phyloP scores from a whole-genome alignment of 2,329 filamentous ascomycete genomes.

The Alternaria longipes region DNA sequence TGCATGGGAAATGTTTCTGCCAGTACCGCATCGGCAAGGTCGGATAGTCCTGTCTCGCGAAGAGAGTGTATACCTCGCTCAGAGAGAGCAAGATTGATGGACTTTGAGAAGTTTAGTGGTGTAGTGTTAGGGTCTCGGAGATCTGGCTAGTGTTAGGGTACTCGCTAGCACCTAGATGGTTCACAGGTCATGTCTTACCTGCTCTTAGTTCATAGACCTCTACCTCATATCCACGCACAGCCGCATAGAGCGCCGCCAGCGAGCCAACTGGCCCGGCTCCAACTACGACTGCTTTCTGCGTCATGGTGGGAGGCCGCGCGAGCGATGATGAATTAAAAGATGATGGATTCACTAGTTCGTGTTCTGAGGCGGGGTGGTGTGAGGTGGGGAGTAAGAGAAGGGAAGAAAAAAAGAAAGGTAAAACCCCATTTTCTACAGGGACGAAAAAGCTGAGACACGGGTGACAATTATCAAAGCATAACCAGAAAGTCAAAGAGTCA shows the following conservation, averaged over 20 bases:
- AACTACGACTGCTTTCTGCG: constrained; percentile 80
- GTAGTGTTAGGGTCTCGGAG: constrained; percentile 82
- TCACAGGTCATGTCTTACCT: constrained; percentile 66
- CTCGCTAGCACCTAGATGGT: constrained; percentile 1
- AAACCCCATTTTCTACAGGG: not conserved
- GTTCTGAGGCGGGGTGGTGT: constrained; percentile 1
- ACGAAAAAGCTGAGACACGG: not conserved
- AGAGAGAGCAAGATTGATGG: constrained; percentile 96
- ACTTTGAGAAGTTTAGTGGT: constrained; percentile 94
- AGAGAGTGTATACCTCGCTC: constrained; percentile 93
- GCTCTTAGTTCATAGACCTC: constrained; percentile 93
- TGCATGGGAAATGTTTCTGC: constrained; percentile 87
- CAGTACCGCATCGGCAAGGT: constrained; percentile 77
- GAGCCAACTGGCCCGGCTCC: constrained; percentile 94
- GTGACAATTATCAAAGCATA: constrained; percentile 10
- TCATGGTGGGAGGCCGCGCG: constrained; percentile 27
- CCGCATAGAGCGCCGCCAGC: constrained; percentile 90
- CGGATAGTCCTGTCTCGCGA: constrained; percentile 70
- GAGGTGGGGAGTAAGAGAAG: not conserved
- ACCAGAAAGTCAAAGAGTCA: constrained; percentile 13
- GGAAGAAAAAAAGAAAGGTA: not conserved
- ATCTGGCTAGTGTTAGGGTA: constrained; percentile 64
- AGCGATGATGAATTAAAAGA: not conserved
- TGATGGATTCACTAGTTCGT: not conserved
- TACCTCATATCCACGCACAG: constrained; percentile 84